Conservation (phyloP, 768 basidiomycete species). For the Leccinum sublutescens region DNA sequence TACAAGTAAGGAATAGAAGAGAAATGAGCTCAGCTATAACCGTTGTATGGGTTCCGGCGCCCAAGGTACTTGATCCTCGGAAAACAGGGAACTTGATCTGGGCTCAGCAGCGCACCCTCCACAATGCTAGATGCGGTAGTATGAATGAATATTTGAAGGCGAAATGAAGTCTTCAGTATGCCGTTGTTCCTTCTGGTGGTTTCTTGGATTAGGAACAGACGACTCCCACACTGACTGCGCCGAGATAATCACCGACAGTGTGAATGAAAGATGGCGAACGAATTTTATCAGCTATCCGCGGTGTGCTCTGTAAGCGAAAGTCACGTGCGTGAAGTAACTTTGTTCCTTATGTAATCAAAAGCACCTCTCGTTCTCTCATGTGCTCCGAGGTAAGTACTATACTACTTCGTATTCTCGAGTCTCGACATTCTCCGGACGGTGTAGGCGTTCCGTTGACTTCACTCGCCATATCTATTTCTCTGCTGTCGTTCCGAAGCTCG, state of each 20-base stretch:
- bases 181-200: not conserved
- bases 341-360: not conserved
- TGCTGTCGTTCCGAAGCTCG: not conserved
- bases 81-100: not conserved
- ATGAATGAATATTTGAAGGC: constrained; percentile 5
- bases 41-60: not conserved
- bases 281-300: not conserved
- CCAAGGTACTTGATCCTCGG: constrained; percentile 16
- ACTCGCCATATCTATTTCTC: not conserved
- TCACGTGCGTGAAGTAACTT: constrained; percentile 17
- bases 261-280: not conserved
- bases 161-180: not conserved
- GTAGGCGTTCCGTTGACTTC: not conserved
- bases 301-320: not conserved
- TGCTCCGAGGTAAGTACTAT: not conserved
- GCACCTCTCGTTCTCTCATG: not conserved
- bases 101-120: not conserved
- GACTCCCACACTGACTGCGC: not conserved
- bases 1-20: not conserved
- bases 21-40: not conserved
- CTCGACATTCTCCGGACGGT: not conserved
- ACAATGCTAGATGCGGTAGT: not conserved
- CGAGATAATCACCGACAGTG: not conserved
- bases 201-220: not conserved
- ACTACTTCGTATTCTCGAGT: not conserved